These are phyloP conservation scores for Penicillium psychrofluorescens DNA, from an alignment of 495 filamentous ascomycete genomes.

Conservation along the genomic window DNA sequence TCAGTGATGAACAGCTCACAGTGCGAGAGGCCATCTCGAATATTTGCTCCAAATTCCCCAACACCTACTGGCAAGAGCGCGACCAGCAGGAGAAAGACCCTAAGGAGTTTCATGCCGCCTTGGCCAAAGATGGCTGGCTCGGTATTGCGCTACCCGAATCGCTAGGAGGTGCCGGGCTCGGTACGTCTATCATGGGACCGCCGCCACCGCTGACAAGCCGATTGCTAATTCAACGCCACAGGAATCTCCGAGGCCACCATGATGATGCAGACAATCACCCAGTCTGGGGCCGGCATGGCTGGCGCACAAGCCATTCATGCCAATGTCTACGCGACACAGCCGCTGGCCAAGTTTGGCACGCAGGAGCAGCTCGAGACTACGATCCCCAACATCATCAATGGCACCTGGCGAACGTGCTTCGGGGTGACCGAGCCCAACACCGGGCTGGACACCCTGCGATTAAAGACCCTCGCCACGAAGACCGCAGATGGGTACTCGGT, in stretches of 20 bases:
- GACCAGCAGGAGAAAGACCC: conserved; percentile 65
- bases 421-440: conserved; percentile 62
- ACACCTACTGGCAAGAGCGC: conserved; percentile 61
- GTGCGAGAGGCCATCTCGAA: conserved; percentile 63
- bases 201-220: conserved; percentile 27
- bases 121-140: conserved; percentile 78
- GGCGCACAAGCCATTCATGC: conserved; percentile 73
- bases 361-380: conserved; percentile 50
- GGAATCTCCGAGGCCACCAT: conserved; percentile 72
- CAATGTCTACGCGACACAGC: conserved; percentile 73
- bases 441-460: conserved; percentile 64
- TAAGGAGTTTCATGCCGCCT: conserved; percentile 61
- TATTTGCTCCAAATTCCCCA: conserved; percentile 58
- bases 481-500: conserved; percentile 49
- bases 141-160: conserved; percentile 70
- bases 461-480: conserved; percentile 53
- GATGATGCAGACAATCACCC: conserved; percentile 78
- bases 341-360: conserved; percentile 62
- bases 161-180: conserved; percentile 65
- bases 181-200: conserved; percentile 57
- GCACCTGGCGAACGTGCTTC: conserved; percentile 63
- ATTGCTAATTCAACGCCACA: neutral
- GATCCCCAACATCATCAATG: conserved; percentile 62
- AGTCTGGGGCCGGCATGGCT: conserved; percentile 70
- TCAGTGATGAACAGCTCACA: conserved; percentile 62